Conservation (phyloP, 768 basidiomycete genomes). For the Neoboletus brunneissimus region DNA sequence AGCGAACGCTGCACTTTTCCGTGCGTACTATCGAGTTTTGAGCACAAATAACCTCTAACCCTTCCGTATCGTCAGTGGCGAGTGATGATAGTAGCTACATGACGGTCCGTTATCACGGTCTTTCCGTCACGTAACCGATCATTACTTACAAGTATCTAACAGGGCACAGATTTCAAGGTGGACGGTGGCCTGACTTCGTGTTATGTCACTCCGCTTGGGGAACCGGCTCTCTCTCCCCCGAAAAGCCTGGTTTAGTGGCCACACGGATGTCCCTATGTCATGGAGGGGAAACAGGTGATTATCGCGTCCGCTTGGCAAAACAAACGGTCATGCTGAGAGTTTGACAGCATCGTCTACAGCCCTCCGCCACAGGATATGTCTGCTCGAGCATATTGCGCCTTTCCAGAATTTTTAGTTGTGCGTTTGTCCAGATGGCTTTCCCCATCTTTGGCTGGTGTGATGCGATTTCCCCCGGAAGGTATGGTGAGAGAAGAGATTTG, state of each 20-base stretch:
- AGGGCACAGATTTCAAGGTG: slow-evolving; percentile 93
- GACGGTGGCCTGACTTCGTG: slow-evolving; percentile 92
- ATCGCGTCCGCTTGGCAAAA: not conserved
- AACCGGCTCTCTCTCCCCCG: slow-evolving; percentile 70
- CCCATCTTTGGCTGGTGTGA: not conserved
- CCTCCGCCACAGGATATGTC: not conserved
- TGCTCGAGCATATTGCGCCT: not conserved
- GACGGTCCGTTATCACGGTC: slow-evolving; percentile 56
- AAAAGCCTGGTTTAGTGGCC: slow-evolving; percentile 48
- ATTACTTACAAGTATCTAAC: slow-evolving; percentile 7
- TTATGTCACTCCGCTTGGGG: slow-evolving; percentile 88
- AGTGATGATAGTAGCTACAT: slow-evolving; percentile 96
- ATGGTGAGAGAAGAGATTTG: not conserved
- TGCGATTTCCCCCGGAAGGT: not conserved
- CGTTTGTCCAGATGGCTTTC: not conserved
- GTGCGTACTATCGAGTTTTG: slow-evolving; percentile 51
- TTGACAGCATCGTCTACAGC: not conserved
- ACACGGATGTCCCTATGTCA: no score
- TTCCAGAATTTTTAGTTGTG: not conserved
- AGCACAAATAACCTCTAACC: slow-evolving; percentile 6
- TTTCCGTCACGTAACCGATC: not conserved
- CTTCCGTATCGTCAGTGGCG: slow-evolving; percentile 52
- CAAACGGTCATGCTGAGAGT: not conserved
- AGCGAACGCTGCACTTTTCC: slow-evolving; percentile 88
- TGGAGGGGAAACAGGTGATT: not conserved